Evolutionary conservation across 257 asterid species (phyloP).

Genomic region (Gentiana straminea): DNA sequence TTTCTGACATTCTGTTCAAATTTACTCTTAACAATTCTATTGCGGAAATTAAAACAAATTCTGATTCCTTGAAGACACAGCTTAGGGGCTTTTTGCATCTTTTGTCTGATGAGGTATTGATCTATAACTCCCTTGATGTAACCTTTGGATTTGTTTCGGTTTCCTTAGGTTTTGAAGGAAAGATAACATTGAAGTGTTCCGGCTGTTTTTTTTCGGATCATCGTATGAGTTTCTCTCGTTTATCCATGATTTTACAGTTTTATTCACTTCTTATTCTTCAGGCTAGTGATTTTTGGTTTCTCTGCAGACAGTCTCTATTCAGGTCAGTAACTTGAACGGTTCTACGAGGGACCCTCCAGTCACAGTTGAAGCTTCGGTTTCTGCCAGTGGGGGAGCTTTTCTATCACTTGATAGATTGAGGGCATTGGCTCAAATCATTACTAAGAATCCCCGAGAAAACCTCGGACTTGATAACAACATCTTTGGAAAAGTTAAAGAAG

Average conservation of each 20-base stretch:
- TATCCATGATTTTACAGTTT: not conserved
- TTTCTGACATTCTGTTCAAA: slow-evolving; percentile 41
- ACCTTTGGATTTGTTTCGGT: not conserved
- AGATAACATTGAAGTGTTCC: no score
- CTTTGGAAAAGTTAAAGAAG: slow-evolving; percentile 76
- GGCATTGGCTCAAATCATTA: slow-evolving; percentile 54
- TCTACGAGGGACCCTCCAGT: slow-evolving; percentile 78
- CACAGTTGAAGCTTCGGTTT: slow-evolving; percentile 59
- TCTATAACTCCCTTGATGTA: not conserved
- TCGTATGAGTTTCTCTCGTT: not conserved
- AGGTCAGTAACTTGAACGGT: slow-evolving; percentile 53
- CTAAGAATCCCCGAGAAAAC: slow-evolving; percentile 42
- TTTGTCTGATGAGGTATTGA: slow-evolving; percentile 50
- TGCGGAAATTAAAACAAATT: slow-evolving; percentile 52
- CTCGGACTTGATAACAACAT: slow-evolving; percentile 71
- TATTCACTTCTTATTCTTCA: not conserved
- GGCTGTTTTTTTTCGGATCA: no score
- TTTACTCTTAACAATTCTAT: slow-evolving; percentile 73
- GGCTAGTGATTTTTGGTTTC: not conserved
- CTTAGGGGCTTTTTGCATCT: slow-evolving; percentile 52
- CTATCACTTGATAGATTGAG: slow-evolving; percentile 50
- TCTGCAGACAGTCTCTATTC: slow-evolving; percentile 48
- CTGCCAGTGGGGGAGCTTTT: slow-evolving; percentile 26
- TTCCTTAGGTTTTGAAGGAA: not conserved
- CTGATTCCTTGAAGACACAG: slow-evolving; percentile 50